These are phyloP conservation scores for Sarocladiaceae sp. DNA, from an alignment of 2,329 filamentous ascomycete species.

Conservation along the genomic window DNA sequence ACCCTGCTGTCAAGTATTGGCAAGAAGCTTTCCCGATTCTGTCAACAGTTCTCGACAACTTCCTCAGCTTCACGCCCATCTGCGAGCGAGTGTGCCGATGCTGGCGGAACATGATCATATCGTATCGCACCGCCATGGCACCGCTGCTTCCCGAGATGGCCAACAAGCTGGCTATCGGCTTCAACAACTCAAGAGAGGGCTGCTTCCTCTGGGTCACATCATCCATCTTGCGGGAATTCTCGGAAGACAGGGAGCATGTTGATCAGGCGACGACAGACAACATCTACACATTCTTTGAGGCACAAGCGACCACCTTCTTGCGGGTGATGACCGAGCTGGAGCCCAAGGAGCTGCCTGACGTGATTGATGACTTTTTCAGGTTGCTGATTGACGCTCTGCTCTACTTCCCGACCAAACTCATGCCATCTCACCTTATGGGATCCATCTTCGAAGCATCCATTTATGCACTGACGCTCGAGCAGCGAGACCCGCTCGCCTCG, in stretches of 20 bases:
- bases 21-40: conserved; percentile 87
- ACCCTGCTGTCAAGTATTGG: conserved; percentile 94
- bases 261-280: conserved; percentile 74
- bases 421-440: conserved; percentile 70
- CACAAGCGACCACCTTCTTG: conserved; percentile 84
- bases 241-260: conserved; percentile 80
- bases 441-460: conserved; percentile 84
- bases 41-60: conserved; percentile 79
- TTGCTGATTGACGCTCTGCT: conserved; percentile 85
- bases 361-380: conserved; percentile 96
- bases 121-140: conserved; percentile 82
- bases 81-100: conserved; percentile 90
- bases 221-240: conserved; percentile 91
- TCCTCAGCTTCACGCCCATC: conserved; percentile 78
- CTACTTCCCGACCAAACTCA: conserved; percentile 81
- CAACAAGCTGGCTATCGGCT: conserved; percentile 80
- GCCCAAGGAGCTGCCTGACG: conserved; percentile 64
- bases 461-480: conserved; percentile 79
- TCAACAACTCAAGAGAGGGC: conserved; percentile 79
- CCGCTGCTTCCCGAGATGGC: conserved; percentile 81
- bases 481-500: conserved; percentile 84
- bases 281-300: conserved; percentile 92
- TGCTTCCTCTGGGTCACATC: conserved; percentile 99
- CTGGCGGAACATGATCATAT: conserved; percentile 96
- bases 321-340: conserved; percentile 82